A percentile compares a stretch with the other conserved stretches of the same genome.
Evolutionary conservation across 179 eudicot genomes (phyloP).

Genomic region (Camellia oleifera): DNA sequence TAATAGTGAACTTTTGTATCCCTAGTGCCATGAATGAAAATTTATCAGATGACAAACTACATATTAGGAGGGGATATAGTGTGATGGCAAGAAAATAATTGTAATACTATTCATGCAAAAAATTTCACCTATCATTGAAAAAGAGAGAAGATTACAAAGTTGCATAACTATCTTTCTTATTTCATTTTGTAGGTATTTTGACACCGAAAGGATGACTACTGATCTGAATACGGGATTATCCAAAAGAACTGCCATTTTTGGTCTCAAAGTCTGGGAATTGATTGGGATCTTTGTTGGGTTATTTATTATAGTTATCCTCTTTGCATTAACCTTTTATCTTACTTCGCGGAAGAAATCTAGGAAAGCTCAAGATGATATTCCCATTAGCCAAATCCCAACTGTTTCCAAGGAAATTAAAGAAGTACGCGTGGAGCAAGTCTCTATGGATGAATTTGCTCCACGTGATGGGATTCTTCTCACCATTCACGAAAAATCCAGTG

Average conservation of each 20-base stretch:
- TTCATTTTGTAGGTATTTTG: slow-evolving; percentile 28
- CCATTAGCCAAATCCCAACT: slow-evolving; percentile 69
- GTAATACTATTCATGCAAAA: not conserved
- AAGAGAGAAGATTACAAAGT: not conserved
- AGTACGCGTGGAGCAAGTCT: slow-evolving; percentile 68
- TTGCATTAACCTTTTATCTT: slow-evolving; percentile 45
- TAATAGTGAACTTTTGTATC: not conserved
- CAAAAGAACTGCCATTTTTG: slow-evolving; percentile 39
- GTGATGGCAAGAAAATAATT: not conserved
- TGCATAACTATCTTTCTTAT: slow-evolving; percentile 9
- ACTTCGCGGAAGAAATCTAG: slow-evolving; percentile 66
- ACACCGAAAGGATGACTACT: slow-evolving; percentile 43
- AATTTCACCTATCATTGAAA: not conserved
- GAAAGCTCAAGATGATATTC: slow-evolving; percentile 41
- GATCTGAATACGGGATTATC: slow-evolving; percentile 60
- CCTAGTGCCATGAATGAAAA: not conserved
- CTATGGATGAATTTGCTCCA: slow-evolving; percentile 45
- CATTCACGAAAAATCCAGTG: slow-evolving; percentile 73
- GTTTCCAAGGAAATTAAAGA: slow-evolving; percentile 93
- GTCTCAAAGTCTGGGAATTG: slow-evolving; percentile 82
- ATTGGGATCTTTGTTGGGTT: slow-evolving; percentile 71
- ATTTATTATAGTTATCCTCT: slow-evolving; percentile 54
- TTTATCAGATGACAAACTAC: not conserved
- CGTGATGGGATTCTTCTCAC: slow-evolving; percentile 68
- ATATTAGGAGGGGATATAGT: not conserved